Evolutionary conservation across 768 basidiomycete genomes (phyloP).

Genomic region (Serendipita sp.): DNA sequence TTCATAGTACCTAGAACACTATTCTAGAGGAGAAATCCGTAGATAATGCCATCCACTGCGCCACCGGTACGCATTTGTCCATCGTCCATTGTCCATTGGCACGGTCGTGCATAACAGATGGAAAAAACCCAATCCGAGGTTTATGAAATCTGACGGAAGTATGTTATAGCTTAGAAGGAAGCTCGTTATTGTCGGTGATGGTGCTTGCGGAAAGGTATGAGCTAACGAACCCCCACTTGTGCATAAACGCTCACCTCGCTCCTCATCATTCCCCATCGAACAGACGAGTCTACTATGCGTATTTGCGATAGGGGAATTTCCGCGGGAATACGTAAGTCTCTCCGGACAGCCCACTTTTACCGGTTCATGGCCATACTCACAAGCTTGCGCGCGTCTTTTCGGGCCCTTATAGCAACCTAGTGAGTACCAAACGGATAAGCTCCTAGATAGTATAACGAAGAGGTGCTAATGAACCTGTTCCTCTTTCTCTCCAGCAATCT

Average conservation of each 20-base stretch:
- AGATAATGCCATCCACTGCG: not conserved
- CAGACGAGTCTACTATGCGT: conserved; percentile 72
- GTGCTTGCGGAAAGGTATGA: conserved; percentile 73
- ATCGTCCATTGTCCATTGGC: too few species aligned
- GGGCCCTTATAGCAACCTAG: conserved; percentile 38
- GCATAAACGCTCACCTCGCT: conserved; percentile 8
- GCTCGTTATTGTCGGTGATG: conserved; percentile 94
- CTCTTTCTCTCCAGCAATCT: conserved; percentile 46
- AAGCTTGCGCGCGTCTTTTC: not conserved
- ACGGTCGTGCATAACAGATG: too few species aligned
- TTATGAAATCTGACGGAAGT: not conserved
- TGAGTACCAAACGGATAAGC: conserved; percentile 19
- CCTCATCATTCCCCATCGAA: not conserved
- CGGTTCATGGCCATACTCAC: not conserved
- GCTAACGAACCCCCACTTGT: conserved; percentile 8
- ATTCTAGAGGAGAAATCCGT: too few species aligned
- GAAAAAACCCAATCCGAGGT: too few species aligned
- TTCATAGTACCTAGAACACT: too few species aligned
- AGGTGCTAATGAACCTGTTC: not conserved
- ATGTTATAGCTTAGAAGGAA: conserved; percentile 68
- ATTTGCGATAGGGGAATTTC: conserved; percentile 88
- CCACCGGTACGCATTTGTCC: not conserved
- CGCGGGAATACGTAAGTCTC: conserved; percentile 77
- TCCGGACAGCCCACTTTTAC: not conserved
- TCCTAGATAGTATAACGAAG: conserved; percentile 13